Evolutionary conservation across 179 eudicot genomes (phyloP), one percentile per base, ranked within the genome.

Genomic region (Silene vulgaris): DNA sequence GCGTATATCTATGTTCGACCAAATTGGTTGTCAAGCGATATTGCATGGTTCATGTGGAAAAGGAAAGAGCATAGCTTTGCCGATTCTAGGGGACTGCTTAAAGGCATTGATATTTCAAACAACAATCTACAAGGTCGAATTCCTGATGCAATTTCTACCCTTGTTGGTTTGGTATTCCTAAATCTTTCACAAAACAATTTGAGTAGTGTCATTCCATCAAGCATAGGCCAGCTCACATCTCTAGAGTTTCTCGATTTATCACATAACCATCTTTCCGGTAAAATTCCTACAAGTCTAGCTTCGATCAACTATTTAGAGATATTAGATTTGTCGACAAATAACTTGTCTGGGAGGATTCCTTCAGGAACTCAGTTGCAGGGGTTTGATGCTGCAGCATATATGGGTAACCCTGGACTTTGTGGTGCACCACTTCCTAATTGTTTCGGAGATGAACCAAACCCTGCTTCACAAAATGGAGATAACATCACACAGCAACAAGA

Each of bases 161-260:
- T 81, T 17, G 50, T 52, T 11, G 71, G 69, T 48, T 37, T 81
- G 17, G 30, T 54, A 4, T 77, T 59, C 3, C 62, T 77, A 26
- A 61, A 81, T 66, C 67, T 81, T 13, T 77, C 84, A 35, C 20
- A 59, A 4, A 81, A 81, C 73, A 62, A 50, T 19, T 28, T 81
- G 40, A 19, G 7, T 12, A 78, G 84, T 37, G 60, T n/a, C 1
- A 72, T 80, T 59, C 64, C 77, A 2, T 57, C 67, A 4, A 29
- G 48, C 14, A 72, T 76, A 7, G 83, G 80, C 6, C 64, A 43
- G 17, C 32, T 74, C 19, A 74, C 16, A 21, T 56, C 40, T 3
- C 4, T 77, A 0, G 12, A 81, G 9, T 5, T 40, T 45, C 72
- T 81, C 0, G 80, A 70, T 52, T 6, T 81, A 21, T 77, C 84